Percentiles rank a stretch among this genome's conserved stretches.
These are phyloP conservation scores for Emiliania huxleyi DNA, from an alignment of 78 protist species.

Conservation along the genomic window DNA sequence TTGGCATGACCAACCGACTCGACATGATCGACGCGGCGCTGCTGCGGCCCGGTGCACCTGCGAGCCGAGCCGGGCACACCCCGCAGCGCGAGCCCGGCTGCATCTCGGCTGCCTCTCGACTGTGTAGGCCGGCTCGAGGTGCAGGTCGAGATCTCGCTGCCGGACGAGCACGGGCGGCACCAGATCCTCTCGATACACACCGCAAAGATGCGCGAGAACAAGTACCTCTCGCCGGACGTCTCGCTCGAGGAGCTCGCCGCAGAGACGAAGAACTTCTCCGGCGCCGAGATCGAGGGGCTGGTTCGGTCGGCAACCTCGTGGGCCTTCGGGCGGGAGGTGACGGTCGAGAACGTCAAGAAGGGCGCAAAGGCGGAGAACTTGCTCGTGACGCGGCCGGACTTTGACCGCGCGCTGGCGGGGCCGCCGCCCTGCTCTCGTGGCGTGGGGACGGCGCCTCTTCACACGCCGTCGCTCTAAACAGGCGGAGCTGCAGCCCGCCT, in stretches of 20 bases:
- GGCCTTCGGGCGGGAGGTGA: slow-evolving; percentile 2
- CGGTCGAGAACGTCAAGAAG: not conserved
- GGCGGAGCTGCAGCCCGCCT: not conserved
- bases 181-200: slow-evolving; percentile 96
- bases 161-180: slow-evolving; percentile 92
- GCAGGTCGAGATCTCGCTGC: slow-evolving; percentile 92
- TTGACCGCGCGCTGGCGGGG: slow-evolving; percentile 79
- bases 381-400: slow-evolving; percentile 69
- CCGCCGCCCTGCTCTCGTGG: too few species aligned
- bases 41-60: slow-evolving; percentile 96
- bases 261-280: slow-evolving; percentile 91
- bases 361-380: not conserved
- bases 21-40: slow-evolving; percentile 99
- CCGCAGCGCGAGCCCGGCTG: too few species aligned
- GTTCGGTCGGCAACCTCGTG: slow-evolving; percentile 86
- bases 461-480: too few species aligned
- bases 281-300: slow-evolving; percentile 92
- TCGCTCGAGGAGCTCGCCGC: slow-evolving; percentile 74
- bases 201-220: not conserved
- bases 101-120: too few species aligned
- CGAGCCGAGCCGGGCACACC: too few species aligned
- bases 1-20: slow-evolving; percentile 97
- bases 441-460: too few species aligned
- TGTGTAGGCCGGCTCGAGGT: slow-evolving; percentile 98
- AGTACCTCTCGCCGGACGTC: slow-evolving; percentile 76